Percentiles rank a stretch among this genome's conserved stretches.
These are phyloP conservation scores for Tremella yokohamensis DNA, from an alignment of 768 basidiomycete species.

Conservation along the genomic window DNA sequence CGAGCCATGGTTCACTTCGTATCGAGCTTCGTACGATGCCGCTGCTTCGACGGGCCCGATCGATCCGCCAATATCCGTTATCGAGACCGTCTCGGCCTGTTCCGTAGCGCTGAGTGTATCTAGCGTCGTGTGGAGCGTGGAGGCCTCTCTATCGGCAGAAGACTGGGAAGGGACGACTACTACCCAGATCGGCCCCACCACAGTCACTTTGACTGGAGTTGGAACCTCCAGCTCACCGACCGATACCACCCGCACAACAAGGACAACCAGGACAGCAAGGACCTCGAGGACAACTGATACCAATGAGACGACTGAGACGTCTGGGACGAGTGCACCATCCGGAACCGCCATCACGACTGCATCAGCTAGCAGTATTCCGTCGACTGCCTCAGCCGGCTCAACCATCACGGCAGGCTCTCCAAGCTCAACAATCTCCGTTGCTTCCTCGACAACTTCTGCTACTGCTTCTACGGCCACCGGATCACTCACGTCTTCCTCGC, in stretches of 20 bases:
- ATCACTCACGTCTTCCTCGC: not conserved
- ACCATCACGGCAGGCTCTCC: slow-evolving; percentile 2
- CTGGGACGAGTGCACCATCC: not conserved
- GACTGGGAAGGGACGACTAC: too few species aligned
- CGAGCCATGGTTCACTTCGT: slow-evolving; percentile 25
- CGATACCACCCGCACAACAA: not conserved
- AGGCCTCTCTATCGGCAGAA: too few species aligned
- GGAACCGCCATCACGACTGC: not conserved
- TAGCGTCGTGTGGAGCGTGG: too few species aligned
- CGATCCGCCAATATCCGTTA: slow-evolving; percentile 19
- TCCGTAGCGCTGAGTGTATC: slow-evolving; percentile 1
- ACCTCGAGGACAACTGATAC: not conserved
- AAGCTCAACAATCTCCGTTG: slow-evolving; percentile 1
- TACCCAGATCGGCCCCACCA: too few species aligned
- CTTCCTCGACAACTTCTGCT: slow-evolving; percentile 8
- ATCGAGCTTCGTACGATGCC: slow-evolving; percentile 23
- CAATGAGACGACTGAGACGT: not conserved
- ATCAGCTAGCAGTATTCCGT: not conserved
- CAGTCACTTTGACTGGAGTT: too few species aligned
- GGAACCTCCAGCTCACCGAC: not conserved
- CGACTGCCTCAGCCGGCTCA: not conserved
- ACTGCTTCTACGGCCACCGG: not conserved
- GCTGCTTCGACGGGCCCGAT: slow-evolving; percentile 32
- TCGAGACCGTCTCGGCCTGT: slow-evolving; percentile 15
- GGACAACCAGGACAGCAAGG: slow-evolving; percentile 1